A percentile compares a stretch with the other conserved stretches of the same genome.
Conservation (phyloP, 2,329 filamentous ascomycete species). For the Venturia asperata region DNA sequence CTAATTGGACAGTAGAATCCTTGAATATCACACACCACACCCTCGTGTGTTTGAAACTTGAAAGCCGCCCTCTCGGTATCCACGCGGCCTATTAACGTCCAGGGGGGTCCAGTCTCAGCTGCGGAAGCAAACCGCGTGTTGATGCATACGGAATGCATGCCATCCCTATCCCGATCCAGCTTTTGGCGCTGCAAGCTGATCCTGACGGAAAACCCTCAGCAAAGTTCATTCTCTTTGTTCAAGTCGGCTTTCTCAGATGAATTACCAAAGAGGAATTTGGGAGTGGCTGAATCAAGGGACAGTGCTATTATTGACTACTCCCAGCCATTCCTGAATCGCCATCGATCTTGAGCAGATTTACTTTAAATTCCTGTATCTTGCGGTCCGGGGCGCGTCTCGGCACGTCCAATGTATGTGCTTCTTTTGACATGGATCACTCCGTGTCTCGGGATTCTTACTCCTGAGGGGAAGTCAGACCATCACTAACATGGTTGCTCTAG, state of each 20-base stretch:
- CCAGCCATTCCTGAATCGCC: not conserved
- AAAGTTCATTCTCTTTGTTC: not conserved
- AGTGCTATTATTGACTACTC: not conserved
- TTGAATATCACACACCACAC: not conserved
- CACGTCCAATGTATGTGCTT: not conserved
- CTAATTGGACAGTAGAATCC: not conserved
- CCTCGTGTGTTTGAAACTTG: not conserved
- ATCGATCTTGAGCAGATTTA: not conserved
- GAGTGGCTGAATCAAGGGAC: not conserved
- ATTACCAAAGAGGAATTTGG: too few relatives aligned
- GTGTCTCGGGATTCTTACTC: not conserved
- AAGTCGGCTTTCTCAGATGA: too few relatives aligned
- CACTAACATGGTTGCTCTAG: not conserved
- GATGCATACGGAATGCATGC: not conserved
- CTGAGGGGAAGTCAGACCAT: not conserved
- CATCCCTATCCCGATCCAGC: not conserved
- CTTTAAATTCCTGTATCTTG: not conserved
- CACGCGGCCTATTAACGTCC: not conserved
- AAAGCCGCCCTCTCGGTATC: conserved; percentile 2
- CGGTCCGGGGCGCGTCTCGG: conserved; percentile 5
- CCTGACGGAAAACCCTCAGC: not conserved
- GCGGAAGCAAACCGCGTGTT: not conserved
- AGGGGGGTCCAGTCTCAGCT: not conserved
- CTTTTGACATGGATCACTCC: not conserved
- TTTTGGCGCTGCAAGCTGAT: too few relatives aligned